Evolutionary conservation across 1,139 yeast species (phyloP).

Genomic region (Citeromyces siamensis): DNA sequence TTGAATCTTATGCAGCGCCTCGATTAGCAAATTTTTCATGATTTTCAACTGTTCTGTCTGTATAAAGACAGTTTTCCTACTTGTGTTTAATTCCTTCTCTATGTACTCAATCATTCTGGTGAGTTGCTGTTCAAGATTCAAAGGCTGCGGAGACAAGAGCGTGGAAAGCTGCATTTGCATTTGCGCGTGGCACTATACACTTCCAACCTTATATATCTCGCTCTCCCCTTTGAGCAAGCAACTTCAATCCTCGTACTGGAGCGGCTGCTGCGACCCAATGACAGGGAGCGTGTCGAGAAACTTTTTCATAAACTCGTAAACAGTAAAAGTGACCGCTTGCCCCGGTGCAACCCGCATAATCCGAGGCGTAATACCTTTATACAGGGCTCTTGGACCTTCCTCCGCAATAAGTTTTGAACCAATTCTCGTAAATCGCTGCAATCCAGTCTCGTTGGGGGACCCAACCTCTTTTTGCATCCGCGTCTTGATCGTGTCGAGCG

Average conservation of each 20-base stretch:
- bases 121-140: no score
- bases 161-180: no score
- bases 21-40: not conserved
- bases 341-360: constrained; percentile 99
- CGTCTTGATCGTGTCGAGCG: constrained; percentile 93
- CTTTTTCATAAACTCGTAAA: constrained; percentile 79
- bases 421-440: constrained; percentile 69
- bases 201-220: no score
- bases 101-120: no score
- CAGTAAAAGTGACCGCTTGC: constrained; percentile 96
- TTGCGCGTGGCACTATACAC: no score
- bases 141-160: no score
- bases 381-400: constrained; percentile 80
- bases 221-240: no score
- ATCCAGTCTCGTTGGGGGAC: constrained; percentile 51
- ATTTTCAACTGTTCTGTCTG: not conserved
- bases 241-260: constrained; percentile 1
- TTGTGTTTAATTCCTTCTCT: no score
- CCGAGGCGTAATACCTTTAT: constrained; percentile 97
- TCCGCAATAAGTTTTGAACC: constrained; percentile 74
- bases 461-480: constrained; percentile 89
- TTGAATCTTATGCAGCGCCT: not conserved
- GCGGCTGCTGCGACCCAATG: constrained; percentile 12
- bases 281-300: constrained; percentile 41
- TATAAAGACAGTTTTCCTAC: not conserved